Evolutionary conservation across 1,284 basidiomycete genomes (phyloP).

Genomic region (Trametes sp.): DNA sequence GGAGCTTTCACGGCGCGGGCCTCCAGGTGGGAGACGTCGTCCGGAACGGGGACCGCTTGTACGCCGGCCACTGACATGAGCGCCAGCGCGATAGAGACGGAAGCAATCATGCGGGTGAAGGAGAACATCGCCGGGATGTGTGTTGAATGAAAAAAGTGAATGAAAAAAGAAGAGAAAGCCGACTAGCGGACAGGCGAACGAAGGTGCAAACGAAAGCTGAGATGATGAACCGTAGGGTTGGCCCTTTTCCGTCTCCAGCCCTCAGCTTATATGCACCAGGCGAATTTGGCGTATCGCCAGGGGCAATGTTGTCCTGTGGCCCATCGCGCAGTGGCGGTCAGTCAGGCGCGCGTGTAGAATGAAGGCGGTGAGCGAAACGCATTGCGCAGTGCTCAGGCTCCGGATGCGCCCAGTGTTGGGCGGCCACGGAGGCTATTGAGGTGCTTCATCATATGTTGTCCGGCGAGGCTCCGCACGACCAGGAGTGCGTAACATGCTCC

Average conservation of each 20-base stretch:
- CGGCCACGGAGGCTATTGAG: neutral
- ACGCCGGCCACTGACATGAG: slow-evolving; percentile 25
- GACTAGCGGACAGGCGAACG: slow-evolving; percentile 26
- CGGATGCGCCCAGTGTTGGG: neutral
- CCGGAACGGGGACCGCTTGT: slow-evolving; percentile 15
- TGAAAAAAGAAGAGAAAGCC: slow-evolving; percentile 15
- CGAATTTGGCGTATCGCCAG: neutral
- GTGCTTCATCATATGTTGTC: neutral
- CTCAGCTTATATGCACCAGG: neutral
- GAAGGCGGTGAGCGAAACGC: neutral
- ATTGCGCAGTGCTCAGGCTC: neutral
- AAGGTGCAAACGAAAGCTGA: slow-evolving; percentile 17
- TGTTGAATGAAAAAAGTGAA: neutral
- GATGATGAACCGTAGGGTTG: slow-evolving; percentile 20
- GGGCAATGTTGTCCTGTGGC: neutral
- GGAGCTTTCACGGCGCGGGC: slow-evolving; percentile 11
- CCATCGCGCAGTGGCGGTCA: neutral
- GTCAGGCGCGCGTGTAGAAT: neutral
- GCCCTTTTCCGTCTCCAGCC: neutral
- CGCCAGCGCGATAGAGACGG: slow-evolving; percentile 26
- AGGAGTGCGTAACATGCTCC: too few relatives aligned
- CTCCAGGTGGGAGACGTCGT: slow-evolving; percentile 5
- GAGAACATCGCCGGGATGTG: slow-evolving; percentile 29
- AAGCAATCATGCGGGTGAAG: slow-evolving; percentile 27
- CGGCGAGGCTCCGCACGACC: neutral